Conservation (phyloP, 2,329 filamentous ascomycete genomes). For the Fusarium sp. region DNA sequence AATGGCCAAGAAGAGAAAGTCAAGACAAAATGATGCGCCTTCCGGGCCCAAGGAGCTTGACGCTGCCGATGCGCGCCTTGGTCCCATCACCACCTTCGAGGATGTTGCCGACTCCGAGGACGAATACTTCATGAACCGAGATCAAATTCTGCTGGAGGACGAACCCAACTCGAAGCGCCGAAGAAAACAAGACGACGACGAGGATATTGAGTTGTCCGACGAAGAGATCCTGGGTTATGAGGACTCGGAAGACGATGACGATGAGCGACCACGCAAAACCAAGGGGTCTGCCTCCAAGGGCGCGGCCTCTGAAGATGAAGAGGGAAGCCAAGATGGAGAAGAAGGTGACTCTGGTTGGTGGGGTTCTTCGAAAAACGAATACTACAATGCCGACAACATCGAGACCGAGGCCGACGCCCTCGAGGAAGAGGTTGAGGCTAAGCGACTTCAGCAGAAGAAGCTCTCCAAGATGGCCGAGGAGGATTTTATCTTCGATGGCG, state of each 20-base stretch:
- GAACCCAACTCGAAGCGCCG: constrained; percentile 82
- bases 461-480: constrained; percentile 88
- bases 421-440: constrained; percentile 92
- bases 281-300: constrained; percentile 49
- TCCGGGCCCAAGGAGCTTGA: constrained; percentile 68
- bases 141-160: constrained; percentile 88
- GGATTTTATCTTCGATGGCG: constrained; percentile 93
- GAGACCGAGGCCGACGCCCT: constrained; percentile 77
- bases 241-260: constrained; percentile 61
- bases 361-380: constrained; percentile 89
- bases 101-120: constrained; percentile 95
- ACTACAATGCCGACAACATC: constrained; percentile 87
- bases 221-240: constrained; percentile 69
- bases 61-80: constrained; percentile 71
- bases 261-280: constrained; percentile 49
- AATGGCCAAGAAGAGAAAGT: constrained; percentile 80
- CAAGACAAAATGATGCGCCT: constrained; percentile 58
- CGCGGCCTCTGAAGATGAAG: constrained; percentile 60
- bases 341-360: constrained; percentile 78
- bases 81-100: constrained; percentile 73
- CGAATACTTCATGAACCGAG: constrained; percentile 88
- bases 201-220: constrained; percentile 73
- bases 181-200: constrained; percentile 78
- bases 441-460: constrained; percentile 90
- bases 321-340: constrained; percentile 65